Percentiles rank a stretch among this genome's conserved stretches.
phyloP scores from a whole-genome alignment of 2,329 filamentous ascomycete species.

The Hymenoscyphus repandus region DNA sequence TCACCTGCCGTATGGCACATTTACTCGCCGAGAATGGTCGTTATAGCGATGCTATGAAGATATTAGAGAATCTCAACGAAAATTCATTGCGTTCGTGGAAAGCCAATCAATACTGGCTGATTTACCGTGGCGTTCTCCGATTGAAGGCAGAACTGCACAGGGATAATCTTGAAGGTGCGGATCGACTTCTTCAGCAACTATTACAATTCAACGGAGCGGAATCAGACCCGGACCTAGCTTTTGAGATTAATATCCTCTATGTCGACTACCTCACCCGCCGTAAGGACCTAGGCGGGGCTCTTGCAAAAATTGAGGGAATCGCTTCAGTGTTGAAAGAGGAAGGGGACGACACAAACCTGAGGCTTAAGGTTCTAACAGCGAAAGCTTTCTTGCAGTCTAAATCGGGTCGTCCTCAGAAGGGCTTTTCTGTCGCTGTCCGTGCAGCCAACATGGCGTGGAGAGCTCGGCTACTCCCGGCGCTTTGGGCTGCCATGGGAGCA shows the following conservation, averaged over 20 bases:
- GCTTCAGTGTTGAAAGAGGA: conserved; percentile 46
- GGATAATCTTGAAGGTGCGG: conserved; percentile 51
- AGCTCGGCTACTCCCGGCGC: conserved; percentile 49
- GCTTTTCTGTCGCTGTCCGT: conserved; percentile 60
- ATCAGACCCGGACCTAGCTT: conserved; percentile 52
- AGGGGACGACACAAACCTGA: conserved; percentile 55
- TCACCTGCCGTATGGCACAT: conserved; percentile 66
- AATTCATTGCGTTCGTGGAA: conserved; percentile 68
- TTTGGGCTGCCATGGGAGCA: conserved; percentile 56
- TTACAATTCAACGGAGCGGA: conserved; percentile 35
- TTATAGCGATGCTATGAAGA: conserved; percentile 62
- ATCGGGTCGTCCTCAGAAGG: conserved; percentile 54
- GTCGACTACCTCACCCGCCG: conserved; percentile 54
- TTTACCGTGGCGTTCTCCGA: conserved; percentile 61
- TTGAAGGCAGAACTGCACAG: conserved; percentile 56
- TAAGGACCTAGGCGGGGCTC: conserved; percentile 46
- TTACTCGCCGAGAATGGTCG: conserved; percentile 61
- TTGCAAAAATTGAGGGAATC: conserved; percentile 48
- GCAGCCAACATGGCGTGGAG: conserved; percentile 59
- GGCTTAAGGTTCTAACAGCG: conserved; percentile 54
- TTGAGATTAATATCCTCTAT: conserved; percentile 53
- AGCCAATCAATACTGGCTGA: conserved; percentile 67
- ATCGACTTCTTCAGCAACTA: conserved; percentile 52
- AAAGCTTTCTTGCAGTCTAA: conserved; percentile 59
- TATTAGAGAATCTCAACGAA: conserved; percentile 54